Percentiles rank a stretch among this genome's conserved stretches.
These are phyloP conservation scores for Mallotus japonicus DNA, from an alignment of 441 rosid species.

Conservation along the genomic window DNA sequence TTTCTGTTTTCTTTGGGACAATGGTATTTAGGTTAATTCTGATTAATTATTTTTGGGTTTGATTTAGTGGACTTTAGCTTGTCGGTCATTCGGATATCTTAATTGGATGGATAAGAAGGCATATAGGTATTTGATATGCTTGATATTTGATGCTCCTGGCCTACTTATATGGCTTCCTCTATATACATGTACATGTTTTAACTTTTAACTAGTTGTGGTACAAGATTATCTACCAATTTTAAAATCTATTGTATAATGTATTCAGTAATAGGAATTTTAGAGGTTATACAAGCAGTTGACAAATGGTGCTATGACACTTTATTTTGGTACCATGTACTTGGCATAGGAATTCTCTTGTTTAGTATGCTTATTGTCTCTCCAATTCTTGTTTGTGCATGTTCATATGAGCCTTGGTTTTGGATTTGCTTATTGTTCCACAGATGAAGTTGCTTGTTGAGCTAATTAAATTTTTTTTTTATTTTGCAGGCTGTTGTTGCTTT, in stretches of 20 bases:
- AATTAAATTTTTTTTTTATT: neutral
- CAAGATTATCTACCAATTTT: neutral
- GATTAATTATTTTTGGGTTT: too few relatives aligned
- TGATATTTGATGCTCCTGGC: neutral
- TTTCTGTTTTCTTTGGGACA: too few relatives aligned
- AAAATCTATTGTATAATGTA: too few relatives aligned
- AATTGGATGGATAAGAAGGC: neutral
- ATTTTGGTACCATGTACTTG: neutral
- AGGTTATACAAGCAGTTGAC: neutral
- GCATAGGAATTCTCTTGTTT: neutral
- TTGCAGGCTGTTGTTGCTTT: slow-evolving; percentile 30
- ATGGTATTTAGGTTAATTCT: neutral
- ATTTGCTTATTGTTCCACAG: neutral
- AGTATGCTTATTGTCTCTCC: neutral
- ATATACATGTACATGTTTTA: neutral
- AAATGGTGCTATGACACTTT: neutral
- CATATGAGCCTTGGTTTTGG: neutral
- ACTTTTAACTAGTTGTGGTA: neutral
- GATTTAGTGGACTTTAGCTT: too few relatives aligned
- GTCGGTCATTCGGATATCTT: too few relatives aligned
- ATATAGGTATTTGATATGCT: neutral
- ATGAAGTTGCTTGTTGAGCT: neutral
- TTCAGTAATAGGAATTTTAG: too few relatives aligned
- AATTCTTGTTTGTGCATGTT: neutral
- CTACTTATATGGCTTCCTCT: neutral